These are phyloP conservation scores for Podosphaera xanthii DNA, from an alignment of 2,329 filamentous ascomycete species.

Conservation along the genomic window DNA sequence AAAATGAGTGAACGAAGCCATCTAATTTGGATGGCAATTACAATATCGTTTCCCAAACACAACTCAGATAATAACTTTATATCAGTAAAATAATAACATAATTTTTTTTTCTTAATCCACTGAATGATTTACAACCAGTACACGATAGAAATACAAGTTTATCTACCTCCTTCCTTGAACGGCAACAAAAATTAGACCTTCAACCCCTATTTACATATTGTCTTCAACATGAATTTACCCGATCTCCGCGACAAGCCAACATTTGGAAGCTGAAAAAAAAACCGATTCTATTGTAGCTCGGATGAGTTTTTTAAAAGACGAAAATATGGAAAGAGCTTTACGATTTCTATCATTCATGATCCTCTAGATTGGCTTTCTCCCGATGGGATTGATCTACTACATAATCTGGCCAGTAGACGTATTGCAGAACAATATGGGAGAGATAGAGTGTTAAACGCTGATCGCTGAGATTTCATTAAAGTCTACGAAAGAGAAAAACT, in stretches of 20 bases:
- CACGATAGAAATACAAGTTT: too few species aligned
- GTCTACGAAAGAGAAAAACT: neutral
- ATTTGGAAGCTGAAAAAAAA: neutral
- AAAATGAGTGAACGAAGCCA: too few species aligned
- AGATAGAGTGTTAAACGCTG: conserved; percentile 23
- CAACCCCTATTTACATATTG: too few species aligned
- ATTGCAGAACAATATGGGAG: conserved; percentile 74
- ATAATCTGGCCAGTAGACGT: conserved; percentile 57
- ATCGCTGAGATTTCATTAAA: neutral
- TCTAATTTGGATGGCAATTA: too few species aligned
- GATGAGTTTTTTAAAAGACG: conserved; percentile 18
- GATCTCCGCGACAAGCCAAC: neutral
- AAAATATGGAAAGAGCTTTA: conserved; percentile 35
- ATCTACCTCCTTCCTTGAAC: too few species aligned
- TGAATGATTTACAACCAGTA: too few species aligned
- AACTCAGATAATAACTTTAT: too few species aligned
- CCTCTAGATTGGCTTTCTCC: conserved; percentile 50
- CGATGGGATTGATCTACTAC: conserved; percentile 42
- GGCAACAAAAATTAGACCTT: too few species aligned
- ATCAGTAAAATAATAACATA: too few species aligned
- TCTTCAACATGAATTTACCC: neutral
- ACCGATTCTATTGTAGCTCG: conserved; percentile 9
- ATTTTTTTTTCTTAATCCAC: too few species aligned
- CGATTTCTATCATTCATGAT: conserved; percentile 46
- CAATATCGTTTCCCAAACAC: too few species aligned